Evolutionary conservation across 2,329 filamentous ascomycete species (phyloP), one percentile per base, ranked within the genome.

Genomic region (Claviceps quebecensis): DNA sequence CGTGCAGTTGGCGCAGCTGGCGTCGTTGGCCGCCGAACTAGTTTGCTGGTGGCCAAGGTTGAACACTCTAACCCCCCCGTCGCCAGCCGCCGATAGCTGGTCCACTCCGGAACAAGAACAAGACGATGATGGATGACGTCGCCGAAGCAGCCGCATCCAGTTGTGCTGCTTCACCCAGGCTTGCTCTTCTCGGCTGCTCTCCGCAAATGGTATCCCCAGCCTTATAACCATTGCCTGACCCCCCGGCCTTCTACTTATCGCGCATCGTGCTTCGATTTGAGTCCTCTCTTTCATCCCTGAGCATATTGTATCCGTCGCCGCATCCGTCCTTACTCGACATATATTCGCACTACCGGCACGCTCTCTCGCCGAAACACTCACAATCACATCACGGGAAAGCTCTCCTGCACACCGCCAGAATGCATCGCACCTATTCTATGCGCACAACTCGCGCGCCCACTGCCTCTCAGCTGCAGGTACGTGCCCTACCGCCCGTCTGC

Each of bases 361-460:
- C 29, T 34, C 29, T 34, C 29, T 34, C 29, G 29, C 1, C 29
- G 29, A 34, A 34, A 34, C 17, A 17, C 6, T 48, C 9, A 26
- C 41, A 44, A 16, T 13, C 43, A 45, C 6, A 17, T 55, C 51
- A 50, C 52, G 50, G 52, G 56, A 55, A 52, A 52, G 49, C 52
- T 53, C 45, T 48, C 52, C 56, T 58, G 44, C 49, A 50, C 49
- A 55, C 56, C 56, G 49, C 53, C 70, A 72, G 56, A 52, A 98
- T 98, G 91, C 93, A 98, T 80, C 89, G 91, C 69, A 96, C 93
- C 59, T 98, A 97, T 70, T 95, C 89, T 63, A 95, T 96, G 93
- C 90, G 93, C 84, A 86, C 94, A 72, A 85, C 87, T 71, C 84
- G 93, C 78, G 88, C 88, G 70, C 93, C 93, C 47, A 98, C 93